Percentiles rank a stretch among this genome's conserved stretches.
Evolutionary conservation across 2,329 filamentous ascomycete genomes (phyloP).

Genomic region (Verticillium zaregamsianum): DNA sequence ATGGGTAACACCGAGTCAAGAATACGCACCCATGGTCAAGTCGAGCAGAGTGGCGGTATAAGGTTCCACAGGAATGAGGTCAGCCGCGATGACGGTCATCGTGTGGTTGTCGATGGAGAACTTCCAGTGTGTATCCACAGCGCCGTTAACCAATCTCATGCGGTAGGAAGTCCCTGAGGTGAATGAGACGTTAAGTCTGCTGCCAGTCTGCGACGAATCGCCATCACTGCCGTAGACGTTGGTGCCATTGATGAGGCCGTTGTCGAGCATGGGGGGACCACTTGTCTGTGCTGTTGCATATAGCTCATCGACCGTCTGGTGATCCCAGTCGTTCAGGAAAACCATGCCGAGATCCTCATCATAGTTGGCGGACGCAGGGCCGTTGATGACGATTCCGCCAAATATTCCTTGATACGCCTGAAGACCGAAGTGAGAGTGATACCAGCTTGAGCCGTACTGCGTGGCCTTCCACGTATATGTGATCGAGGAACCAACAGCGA

Average conservation of each 20-base stretch:
- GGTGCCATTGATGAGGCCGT: conserved; percentile 40
- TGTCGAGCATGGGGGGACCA: conserved; percentile 35
- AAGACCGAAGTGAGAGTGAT: conserved; percentile 55
- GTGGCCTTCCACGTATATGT: conserved; percentile 56
- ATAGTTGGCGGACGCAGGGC: conserved; percentile 53
- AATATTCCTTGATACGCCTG: conserved; percentile 51
- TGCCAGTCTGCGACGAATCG: conserved; percentile 19
- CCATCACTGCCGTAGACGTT: conserved; percentile 29
- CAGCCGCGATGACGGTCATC: conserved; percentile 53
- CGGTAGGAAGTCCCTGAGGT: conserved; percentile 38
- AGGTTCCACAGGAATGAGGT: conserved; percentile 54
- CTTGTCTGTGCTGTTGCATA: conserved; percentile 19
- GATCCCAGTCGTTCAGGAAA: conserved; percentile 56
- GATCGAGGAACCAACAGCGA: conserved; percentile 43
- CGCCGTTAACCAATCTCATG: conserved; percentile 43
- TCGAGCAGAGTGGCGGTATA: conserved; percentile 47
- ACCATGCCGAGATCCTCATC: conserved; percentile 60
- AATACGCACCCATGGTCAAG: conserved; percentile 39
- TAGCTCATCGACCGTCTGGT: conserved; percentile 35
- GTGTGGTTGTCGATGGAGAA: conserved; percentile 54
- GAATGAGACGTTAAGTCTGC: conserved; percentile 32
- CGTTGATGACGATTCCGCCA: conserved; percentile 58
- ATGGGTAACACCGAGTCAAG: conserved; percentile 17
- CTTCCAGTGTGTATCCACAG: conserved; percentile 38
- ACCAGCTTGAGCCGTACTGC: conserved; percentile 53